Evolutionary conservation across 495 filamentous ascomycete genomes (phyloP), one percentile per base, ranked within the genome.

Genomic region (Podospora anserina): DNA sequence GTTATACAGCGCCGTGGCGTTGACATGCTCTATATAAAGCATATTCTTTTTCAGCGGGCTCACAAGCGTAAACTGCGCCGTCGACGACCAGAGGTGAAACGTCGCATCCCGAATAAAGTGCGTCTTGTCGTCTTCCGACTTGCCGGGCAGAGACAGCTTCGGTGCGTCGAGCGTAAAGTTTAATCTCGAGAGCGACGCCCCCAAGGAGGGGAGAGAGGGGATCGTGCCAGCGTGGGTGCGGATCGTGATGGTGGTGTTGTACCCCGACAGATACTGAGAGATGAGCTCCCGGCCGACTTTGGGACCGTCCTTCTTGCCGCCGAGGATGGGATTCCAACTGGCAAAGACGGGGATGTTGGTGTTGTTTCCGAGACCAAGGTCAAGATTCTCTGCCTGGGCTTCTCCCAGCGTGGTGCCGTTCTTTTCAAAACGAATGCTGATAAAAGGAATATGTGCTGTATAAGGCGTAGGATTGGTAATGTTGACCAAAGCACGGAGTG

Each of bases 391-490:
- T 3, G 87, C 84, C 1, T 82, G 89, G 6, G 89, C 87, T 77
- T 94, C 90, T 61, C 91, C 95, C 16, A 99, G 79, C 13, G 89
- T 74, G 0, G 90, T 89, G 27, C 80, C 86, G 71, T 97, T 95
- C 75, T 84, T 88, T 30, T 91, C 74, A 39, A 98, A 74, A 66
- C 92, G 83, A 49, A 96, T 81, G 74, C 92, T 92, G 60, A 91
- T 72, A 68, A 88, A 94, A 9, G 95, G 94, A 54, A 99, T 80
- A 20, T 82, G 81, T 0, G 91, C 92, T 27, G 91, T 88, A 77
- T 97, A 97, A 0, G 88, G 81, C 1, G 93, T 96, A 3, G 95
- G 95, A 74, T 99, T 99, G 2, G 91, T 94, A 68, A 97, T 81
- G 75, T 94, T 95, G 66, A 96, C 80, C 23, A 74, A 79, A 11